phyloP scores from a whole-genome alignment of 2,329 filamentous ascomycete genomes.

The Xylariaceae sp. region DNA sequence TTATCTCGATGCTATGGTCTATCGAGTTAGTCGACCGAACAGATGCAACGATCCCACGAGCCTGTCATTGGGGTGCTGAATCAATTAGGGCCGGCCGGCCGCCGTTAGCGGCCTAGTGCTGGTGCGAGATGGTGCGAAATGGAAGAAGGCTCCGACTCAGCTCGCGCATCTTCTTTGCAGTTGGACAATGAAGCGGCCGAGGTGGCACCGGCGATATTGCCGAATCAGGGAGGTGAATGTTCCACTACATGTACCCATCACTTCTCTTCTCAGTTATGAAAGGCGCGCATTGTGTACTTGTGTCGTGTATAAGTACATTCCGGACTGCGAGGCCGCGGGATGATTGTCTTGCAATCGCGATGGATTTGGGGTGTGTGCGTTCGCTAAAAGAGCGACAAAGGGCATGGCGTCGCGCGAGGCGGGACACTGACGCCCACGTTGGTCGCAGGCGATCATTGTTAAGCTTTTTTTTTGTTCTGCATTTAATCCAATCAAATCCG shows the following conservation, averaged over 20 bases:
- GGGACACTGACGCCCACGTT: too few species aligned
- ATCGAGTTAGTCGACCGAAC: constrained; percentile 2
- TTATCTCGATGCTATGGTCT: constrained; percentile 14
- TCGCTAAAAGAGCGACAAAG: too few species aligned
- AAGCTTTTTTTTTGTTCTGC: too few species aligned
- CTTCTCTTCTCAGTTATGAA: not conserved
- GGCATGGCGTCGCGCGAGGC: too few species aligned
- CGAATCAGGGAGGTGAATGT: constrained; percentile 18
- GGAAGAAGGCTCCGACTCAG: constrained; percentile 13
- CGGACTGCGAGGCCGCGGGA: too few species aligned
- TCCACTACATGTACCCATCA: constrained; percentile 10
- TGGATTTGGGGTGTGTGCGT: too few species aligned
- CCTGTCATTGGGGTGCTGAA: constrained; percentile 5
- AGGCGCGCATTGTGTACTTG: too few species aligned
- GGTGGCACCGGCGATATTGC: constrained; percentile 20
- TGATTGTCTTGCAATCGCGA: too few species aligned
- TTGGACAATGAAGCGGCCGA: constrained; percentile 15
- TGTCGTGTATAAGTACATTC: too few species aligned
- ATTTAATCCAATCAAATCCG: too few species aligned
- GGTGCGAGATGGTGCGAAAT: not conserved
- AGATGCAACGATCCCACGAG: constrained; percentile 18
- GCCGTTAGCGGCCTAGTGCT: constrained; percentile 3
- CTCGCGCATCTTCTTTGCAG: constrained; percentile 5
- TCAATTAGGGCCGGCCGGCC: constrained; percentile 10
- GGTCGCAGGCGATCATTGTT: too few species aligned